A percentile compares a stretch with the other conserved stretches of the same genome.
phyloP scores from a whole-genome alignment of 371 early-diverging fungal genomes.

The Racocetra persica region DNA sequence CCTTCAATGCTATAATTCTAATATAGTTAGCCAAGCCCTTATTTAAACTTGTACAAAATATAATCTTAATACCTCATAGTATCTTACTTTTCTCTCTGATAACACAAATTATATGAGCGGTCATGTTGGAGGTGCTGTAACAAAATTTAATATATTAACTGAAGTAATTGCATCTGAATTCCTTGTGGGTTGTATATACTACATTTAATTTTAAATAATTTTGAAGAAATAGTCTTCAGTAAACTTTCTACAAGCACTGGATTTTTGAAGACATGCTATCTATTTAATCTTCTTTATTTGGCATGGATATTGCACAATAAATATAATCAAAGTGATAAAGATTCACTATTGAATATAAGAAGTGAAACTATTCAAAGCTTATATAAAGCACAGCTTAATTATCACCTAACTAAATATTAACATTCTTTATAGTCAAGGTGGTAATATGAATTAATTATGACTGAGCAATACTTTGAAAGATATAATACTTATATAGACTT shows the following conservation, averaged over 20 bases:
- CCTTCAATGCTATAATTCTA: too few relatives aligned
- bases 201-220: neutral
- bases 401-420: neutral
- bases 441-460: neutral
- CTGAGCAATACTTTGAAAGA: constrained; percentile 12
- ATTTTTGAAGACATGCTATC: neutral
- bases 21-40: too few relatives aligned
- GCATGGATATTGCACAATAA: neutral
- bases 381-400: neutral
- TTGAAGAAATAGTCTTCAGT: neutral
- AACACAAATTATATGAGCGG: too few relatives aligned
- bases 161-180: too few relatives aligned
- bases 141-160: too few relatives aligned
- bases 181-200: too few relatives aligned
- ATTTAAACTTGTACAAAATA: too few relatives aligned
- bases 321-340: neutral
- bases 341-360: constrained; percentile 2
- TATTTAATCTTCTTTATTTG: neutral
- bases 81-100: too few relatives aligned
- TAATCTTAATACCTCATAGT: too few relatives aligned
- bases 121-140: too few relatives aligned
- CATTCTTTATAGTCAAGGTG: neutral
- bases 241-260: neutral
- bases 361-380: neutral
- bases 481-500: neutral